Evolutionary conservation across 306 rosid species (phyloP).

Genomic region (Castanopsis chinensis): DNA sequence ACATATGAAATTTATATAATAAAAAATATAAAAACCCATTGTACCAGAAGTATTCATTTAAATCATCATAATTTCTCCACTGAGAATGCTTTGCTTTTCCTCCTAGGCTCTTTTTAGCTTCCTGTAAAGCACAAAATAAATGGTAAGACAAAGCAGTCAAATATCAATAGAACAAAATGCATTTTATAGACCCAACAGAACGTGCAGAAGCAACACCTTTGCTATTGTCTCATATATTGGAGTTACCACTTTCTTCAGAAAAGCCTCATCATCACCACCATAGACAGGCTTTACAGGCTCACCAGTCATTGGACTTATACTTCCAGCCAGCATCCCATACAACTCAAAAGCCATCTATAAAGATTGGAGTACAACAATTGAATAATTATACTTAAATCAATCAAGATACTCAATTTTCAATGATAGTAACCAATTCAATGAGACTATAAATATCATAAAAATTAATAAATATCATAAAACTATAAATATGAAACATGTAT

Average conservation of each 20-base stretch:
- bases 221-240: constrained; percentile 84
- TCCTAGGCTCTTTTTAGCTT: constrained; percentile 54
- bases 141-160: constrained; percentile 10
- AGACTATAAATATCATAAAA: neutral
- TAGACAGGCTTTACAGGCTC: constrained; percentile 91
- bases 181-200: constrained; percentile 11
- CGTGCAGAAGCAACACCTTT: constrained; percentile 40
- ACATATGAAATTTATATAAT: constrained; percentile 4
- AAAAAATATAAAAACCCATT: constrained; percentile 1
- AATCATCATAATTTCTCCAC: constrained; percentile 96
- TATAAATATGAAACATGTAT: neutral
- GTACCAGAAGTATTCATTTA: constrained; percentile 95
- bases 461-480: neutral
- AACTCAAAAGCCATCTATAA: constrained; percentile 93
- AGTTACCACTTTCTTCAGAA: constrained; percentile 74
- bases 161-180: constrained; percentile 8
- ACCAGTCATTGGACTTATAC: constrained; percentile 83
- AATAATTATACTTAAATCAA: neutral
- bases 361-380: constrained; percentile 8
- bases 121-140: constrained; percentile 43
- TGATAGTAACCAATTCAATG: neutral
- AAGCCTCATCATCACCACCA: constrained; percentile 81
- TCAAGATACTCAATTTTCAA: neutral
- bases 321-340: constrained; percentile 89
- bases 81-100: constrained; percentile 92